These are phyloP conservation scores for Elaeagnus macrophylla DNA, from an alignment of 306 rosid species.

Conservation along the genomic window DNA sequence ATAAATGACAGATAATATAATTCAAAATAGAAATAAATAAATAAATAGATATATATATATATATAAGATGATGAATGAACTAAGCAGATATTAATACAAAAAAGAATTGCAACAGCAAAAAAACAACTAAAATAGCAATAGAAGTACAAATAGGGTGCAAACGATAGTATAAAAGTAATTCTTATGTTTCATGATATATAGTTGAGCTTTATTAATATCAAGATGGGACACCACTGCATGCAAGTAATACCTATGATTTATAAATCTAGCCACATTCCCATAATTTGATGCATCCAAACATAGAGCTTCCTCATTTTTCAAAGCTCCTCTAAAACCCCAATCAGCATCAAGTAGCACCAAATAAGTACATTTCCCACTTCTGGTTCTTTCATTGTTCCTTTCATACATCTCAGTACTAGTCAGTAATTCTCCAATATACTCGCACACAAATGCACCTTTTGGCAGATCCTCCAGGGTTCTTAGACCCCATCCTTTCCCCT, in stretches of 20 bases:
- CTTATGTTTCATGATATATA: too few species aligned
- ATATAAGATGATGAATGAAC: too few species aligned
- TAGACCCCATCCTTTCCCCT: slow-evolving; percentile 96
- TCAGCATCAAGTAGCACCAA: slow-evolving; percentile 62
- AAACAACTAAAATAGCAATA: too few species aligned
- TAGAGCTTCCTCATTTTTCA: slow-evolving; percentile 60
- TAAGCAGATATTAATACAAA: too few species aligned
- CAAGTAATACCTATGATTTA: slow-evolving; percentile 77
- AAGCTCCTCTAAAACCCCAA: slow-evolving; percentile 46
- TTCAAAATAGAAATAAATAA: too few species aligned
- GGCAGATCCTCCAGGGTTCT: slow-evolving; percentile 76
- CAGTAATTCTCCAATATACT: slow-evolving; percentile 77
- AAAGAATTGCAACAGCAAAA: too few species aligned
- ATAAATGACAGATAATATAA: too few species aligned
- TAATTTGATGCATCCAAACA: slow-evolving; percentile 77
- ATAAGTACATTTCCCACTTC: slow-evolving; percentile 35
- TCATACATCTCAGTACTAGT: slow-evolving; percentile 51
- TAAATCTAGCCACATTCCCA: slow-evolving; percentile 83
- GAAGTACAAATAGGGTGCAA: too few species aligned
- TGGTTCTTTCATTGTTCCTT: slow-evolving; percentile 41
- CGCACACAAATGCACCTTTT: slow-evolving; percentile 88
- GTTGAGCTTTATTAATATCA: not conserved
- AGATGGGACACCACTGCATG: not conserved
- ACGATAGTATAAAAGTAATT: too few species aligned
- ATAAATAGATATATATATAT: too few species aligned